These are phyloP conservation scores for Eutrema yunnanense DNA, from an alignment of 345 rosid species.

Conservation along the genomic window DNA sequence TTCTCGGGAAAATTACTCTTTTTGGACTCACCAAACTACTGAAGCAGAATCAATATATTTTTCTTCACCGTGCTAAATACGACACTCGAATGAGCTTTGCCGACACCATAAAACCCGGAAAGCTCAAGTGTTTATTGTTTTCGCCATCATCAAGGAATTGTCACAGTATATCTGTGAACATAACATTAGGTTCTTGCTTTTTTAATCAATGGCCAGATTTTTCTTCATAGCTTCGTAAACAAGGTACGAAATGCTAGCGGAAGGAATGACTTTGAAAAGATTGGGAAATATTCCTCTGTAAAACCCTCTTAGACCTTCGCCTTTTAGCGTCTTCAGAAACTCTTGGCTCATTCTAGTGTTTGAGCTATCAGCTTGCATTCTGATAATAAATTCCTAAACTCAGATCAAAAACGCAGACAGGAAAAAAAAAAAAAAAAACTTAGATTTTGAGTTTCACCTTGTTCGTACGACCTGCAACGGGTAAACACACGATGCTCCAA, in stretches of 20 bases:
- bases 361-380: slow-evolving; percentile 85
- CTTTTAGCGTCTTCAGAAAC: slow-evolving; percentile 63
- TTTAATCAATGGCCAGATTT: slow-evolving; percentile 54
- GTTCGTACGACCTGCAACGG: slow-evolving; percentile 94
- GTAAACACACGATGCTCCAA: slow-evolving; percentile 93
- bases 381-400: slow-evolving; percentile 26
- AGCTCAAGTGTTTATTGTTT: not conserved
- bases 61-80: not conserved
- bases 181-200: not conserved
- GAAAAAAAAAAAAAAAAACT: not conserved
- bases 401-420: not conserved
- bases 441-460: slow-evolving; percentile 41
- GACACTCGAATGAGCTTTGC: not conserved
- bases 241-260: slow-evolving; percentile 47
- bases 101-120: too few relatives aligned
- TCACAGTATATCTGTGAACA: not conserved
- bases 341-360: slow-evolving; percentile 73
- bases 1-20: not conserved
- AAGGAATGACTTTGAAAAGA: slow-evolving; percentile 65
- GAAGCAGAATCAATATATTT: not conserved
- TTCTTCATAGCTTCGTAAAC: slow-evolving; percentile 91
- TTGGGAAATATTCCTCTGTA: slow-evolving; percentile 94
- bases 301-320: slow-evolving; percentile 80
- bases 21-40: not conserved
- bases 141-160: slow-evolving; percentile 19